A percentile compares a stretch with the other conserved stretches of the same genome.
Evolutionary conservation across 1,284 basidiomycete species (phyloP).

Genomic region (Cerioporus squamosus): DNA sequence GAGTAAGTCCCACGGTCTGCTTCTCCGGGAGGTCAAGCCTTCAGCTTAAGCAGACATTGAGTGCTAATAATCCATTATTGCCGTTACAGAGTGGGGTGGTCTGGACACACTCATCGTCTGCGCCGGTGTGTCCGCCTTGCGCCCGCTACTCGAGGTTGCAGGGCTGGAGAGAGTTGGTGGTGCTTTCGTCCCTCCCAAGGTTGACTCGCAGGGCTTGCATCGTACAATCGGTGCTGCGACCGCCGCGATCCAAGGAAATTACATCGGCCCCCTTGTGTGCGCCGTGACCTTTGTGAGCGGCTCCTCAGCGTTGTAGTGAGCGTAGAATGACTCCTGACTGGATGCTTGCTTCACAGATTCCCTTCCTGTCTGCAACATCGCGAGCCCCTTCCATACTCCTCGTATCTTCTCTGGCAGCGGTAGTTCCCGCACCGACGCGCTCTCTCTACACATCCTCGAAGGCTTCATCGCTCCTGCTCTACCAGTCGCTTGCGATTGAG

Average conservation of each 20-base stretch:
- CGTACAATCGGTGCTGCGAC: slow-evolving; percentile 55
- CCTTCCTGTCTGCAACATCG: slow-evolving; percentile 74
- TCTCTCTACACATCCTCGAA: slow-evolving; percentile 88
- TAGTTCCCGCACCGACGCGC: slow-evolving; percentile 86
- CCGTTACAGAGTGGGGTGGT: slow-evolving; percentile 70
- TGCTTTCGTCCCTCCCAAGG: slow-evolving; percentile 39
- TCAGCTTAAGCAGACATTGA: neutral
- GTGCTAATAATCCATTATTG: neutral
- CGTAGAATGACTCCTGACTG: neutral
- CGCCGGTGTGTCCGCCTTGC: slow-evolving; percentile 86
- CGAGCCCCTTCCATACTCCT: slow-evolving; percentile 76
- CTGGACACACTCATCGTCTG: slow-evolving; percentile 86
- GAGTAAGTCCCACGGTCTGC: slow-evolving; percentile 47
- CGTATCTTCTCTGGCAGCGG: slow-evolving; percentile 80
- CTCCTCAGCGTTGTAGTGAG: neutral
- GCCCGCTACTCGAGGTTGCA: slow-evolving; percentile 77
- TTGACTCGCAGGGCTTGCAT: slow-evolving; percentile 52
- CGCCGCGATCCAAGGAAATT: slow-evolving; percentile 65
- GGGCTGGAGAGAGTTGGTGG: slow-evolving; percentile 53
- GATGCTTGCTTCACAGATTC: slow-evolving; percentile 57
- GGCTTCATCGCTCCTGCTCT: slow-evolving; percentile 77
- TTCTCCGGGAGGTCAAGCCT: slow-evolving; percentile 5
- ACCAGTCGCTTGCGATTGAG: slow-evolving; percentile 81
- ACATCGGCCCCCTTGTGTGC: slow-evolving; percentile 63
- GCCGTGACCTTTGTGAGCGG: slow-evolving; percentile 69